Evolutionary conservation across 352 stramenopile species (phyloP).

Genomic region (Phytophthora palmivora): DNA sequence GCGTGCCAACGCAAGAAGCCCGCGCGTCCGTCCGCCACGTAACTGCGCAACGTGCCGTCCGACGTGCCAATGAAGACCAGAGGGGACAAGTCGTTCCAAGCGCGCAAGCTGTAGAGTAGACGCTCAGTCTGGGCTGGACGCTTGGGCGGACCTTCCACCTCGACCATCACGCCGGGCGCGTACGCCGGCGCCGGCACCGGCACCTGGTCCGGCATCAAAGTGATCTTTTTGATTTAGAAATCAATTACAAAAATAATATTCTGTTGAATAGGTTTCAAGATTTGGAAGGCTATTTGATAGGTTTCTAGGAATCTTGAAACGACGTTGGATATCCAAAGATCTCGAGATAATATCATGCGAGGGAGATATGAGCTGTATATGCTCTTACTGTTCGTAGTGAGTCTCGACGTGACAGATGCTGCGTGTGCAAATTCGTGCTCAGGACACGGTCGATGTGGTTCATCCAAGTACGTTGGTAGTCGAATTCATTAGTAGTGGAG

Average conservation of each 20-base stretch:
- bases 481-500: background rate
- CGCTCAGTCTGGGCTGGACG: slow-evolving; percentile 58
- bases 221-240: slow-evolving; percentile 1
- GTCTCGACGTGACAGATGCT: slow-evolving; percentile 19
- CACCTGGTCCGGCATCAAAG: slow-evolving; percentile 6
- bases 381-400: slow-evolving; percentile 7
- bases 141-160: slow-evolving; percentile 65
- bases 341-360: slow-evolving; percentile 1
- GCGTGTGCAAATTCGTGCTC: slow-evolving; percentile 75
- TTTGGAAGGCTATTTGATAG: too few relatives aligned
- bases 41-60: slow-evolving; percentile 68
- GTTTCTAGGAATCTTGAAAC: too few relatives aligned
- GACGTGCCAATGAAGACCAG: slow-evolving; percentile 65
- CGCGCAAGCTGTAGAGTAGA: slow-evolving; percentile 49
- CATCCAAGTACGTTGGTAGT: slow-evolving; percentile 45
- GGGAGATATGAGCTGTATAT: background rate
- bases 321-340: too few relatives aligned
- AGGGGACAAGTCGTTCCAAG: slow-evolving; percentile 48
- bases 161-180: slow-evolving; percentile 46
- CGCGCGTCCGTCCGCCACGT: slow-evolving; percentile 42
- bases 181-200: slow-evolving; percentile 44
- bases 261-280: too few relatives aligned
- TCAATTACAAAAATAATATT: too few relatives aligned
- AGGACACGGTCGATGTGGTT: slow-evolving; percentile 58
- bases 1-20: slow-evolving; percentile 55